Conservation (phyloP, 2,329 filamentous ascomycete species). For the Fusarium zealandicum region DNA sequence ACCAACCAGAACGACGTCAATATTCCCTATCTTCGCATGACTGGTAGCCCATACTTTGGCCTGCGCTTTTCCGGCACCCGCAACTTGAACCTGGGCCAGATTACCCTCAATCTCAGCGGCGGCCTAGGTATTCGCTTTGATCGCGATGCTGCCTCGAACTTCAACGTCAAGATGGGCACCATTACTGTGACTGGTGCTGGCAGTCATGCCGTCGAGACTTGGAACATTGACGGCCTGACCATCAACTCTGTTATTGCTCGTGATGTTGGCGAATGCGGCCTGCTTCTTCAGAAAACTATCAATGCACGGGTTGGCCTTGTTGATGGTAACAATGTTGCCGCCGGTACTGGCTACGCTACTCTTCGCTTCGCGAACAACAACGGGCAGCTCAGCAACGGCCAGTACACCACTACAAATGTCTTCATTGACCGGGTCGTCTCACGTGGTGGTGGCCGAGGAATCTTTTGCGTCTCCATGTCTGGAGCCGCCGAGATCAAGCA, state of each 20-base stretch:
- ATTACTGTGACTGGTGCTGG: constrained; percentile 60
- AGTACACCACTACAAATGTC: constrained; percentile 59
- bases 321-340: constrained; percentile 62
- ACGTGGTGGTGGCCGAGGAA: constrained; percentile 62
- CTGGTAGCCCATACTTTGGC: constrained; percentile 64
- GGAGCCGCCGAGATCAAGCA: constrained; percentile 59
- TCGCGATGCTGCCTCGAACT: constrained; percentile 59
- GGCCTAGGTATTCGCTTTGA: constrained; percentile 66
- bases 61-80: constrained; percentile 61
- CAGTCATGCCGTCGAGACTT: constrained; percentile 65
- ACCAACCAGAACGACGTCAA: constrained; percentile 55
- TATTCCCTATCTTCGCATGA: constrained; percentile 65
- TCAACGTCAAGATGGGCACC: constrained; percentile 60
- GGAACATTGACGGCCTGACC: constrained; percentile 63
- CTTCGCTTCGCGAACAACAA: constrained; percentile 65
- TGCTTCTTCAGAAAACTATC: constrained; percentile 60
- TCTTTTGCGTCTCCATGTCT: constrained; percentile 65
- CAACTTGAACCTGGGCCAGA: constrained; percentile 57
- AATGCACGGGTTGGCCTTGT: constrained; percentile 62
- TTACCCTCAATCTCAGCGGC: constrained; percentile 62
- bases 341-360: constrained; percentile 62
- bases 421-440: constrained; percentile 61
- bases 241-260: constrained; percentile 62
- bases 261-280: constrained; percentile 61
- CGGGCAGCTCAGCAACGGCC: constrained; percentile 56